These are phyloP conservation scores for Malus hybrid DNA, from an alignment of 331 rosid genomes.

Conservation along the genomic window DNA sequence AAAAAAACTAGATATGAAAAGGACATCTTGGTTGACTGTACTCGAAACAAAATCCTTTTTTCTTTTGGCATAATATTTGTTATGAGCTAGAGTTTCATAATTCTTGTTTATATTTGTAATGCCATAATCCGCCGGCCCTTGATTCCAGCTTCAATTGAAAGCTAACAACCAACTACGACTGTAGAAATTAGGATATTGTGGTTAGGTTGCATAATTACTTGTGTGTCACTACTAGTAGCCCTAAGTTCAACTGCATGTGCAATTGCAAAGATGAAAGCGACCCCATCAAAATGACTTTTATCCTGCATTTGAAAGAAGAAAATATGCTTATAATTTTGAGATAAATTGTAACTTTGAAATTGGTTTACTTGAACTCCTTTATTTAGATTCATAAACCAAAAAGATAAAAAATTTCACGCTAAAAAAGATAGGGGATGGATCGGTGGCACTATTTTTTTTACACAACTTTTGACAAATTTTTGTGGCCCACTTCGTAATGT, in stretches of 20 bases:
- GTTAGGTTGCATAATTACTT: not conserved
- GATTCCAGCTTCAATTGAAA: slow-evolving; percentile 42
- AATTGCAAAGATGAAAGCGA: not conserved
- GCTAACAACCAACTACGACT: slow-evolving; percentile 33
- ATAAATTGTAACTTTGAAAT: too few species aligned
- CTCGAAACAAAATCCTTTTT: not conserved
- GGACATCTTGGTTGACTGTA: slow-evolving; percentile 52
- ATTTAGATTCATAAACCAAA: too few species aligned
- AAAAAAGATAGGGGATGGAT: too few species aligned
- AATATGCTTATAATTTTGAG: too few species aligned
- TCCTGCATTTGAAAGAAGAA: too few species aligned
- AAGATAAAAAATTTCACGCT: too few species aligned
- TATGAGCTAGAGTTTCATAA: slow-evolving; percentile 1
- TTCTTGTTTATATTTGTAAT: slow-evolving; percentile 11
- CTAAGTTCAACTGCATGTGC: not conserved
- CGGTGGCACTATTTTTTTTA: too few species aligned
- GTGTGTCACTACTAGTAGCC: not conserved
- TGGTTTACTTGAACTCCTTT: too few species aligned
- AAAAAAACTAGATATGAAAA: slow-evolving; percentile 27
- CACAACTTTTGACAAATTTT: too few species aligned
- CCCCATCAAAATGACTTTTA: not conserved
- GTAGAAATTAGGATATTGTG: slow-evolving; percentile 5
- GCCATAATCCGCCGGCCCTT: slow-evolving; percentile 16
- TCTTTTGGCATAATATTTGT: too few species aligned
- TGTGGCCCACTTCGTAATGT: too few species aligned